These are phyloP conservation scores for Zymoseptoria ardabiliae DNA, from an alignment of 2,329 filamentous ascomycete species.

Conservation along the genomic window DNA sequence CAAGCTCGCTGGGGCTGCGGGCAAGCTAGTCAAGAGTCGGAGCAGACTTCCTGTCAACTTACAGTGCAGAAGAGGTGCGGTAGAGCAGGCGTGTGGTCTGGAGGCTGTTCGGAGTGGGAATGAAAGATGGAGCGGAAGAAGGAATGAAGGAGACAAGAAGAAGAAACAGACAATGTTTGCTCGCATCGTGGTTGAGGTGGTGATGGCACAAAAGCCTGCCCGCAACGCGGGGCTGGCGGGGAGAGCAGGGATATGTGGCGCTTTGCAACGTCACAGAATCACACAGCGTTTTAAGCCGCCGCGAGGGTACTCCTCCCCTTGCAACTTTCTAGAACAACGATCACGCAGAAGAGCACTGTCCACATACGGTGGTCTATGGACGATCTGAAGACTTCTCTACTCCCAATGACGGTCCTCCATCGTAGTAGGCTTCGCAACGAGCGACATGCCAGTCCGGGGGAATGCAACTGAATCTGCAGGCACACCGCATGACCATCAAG, in stretches of 20 bases:
- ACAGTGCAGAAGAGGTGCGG: background rate
- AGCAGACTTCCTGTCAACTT: background rate
- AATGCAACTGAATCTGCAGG: slow-evolving; percentile 7
- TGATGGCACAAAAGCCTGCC: background rate
- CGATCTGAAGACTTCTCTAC: background rate
- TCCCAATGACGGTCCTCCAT: background rate
- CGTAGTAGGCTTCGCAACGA: background rate
- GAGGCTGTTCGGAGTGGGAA: background rate
- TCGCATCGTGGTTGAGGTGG: background rate
- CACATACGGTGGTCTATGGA: background rate
- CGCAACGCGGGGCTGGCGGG: background rate
- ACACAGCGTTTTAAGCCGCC: background rate
- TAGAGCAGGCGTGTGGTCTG: background rate
- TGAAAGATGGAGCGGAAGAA: background rate
- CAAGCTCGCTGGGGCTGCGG: background rate
- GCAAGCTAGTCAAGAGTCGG: background rate
- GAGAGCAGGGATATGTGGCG: background rate
- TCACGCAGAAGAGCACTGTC: background rate
- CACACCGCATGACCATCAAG: slow-evolving; percentile 3
- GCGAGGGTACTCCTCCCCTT: background rate
- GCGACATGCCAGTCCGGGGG: background rate
- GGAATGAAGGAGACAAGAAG: background rate
- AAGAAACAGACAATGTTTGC: background rate
- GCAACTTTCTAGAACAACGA: background rate
- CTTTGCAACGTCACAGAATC: background rate